Base-by-base conservation (phyloP, 2,329 filamentous ascomycete genomes). In the Phaeoacremonium minimum region DNA sequence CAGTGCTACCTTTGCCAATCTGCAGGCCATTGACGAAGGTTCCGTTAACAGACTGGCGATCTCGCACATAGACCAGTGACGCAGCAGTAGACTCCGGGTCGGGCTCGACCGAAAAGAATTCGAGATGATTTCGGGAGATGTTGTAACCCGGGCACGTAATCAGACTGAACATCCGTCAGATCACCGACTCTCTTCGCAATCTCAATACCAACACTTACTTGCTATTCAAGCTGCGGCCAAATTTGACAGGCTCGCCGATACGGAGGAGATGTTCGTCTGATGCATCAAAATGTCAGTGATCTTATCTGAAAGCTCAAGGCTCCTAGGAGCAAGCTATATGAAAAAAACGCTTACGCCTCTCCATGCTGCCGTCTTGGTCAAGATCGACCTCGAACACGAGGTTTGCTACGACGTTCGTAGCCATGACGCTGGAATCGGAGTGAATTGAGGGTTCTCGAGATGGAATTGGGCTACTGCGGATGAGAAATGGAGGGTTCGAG, bases 41-140 rank as follows among this genome's bases (percentile, higher is more conserved):
- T 3, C 75, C 75, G 36, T 71, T 72, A 13, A 57, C 58, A 5
- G 75, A 78, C 35, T 68, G 66, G 16, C 70, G 66, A 45, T 80
- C 76, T 12, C 75, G 69, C 18, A 77, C 72, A 43, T 77, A 80
- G 28, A 79, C 53, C 36, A 75, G 53, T 5, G 61, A 57, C 12
- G 47, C 50, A 15, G 46, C 39, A 8, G n/a, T n/a, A n/a, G n/a
- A n/a, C n/a, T 51, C 47, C 14, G 56, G 49, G 15, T 77, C 72
- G 41, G 76, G 75, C 8, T 67, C 50, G 28, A 79, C 56, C 2
- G 68, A 69, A 48, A 77, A 80, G 19, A 79, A 58, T 45, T 77
- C 69, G 44, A 75, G 72, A 36, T 79, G 75, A 17, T 66, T 61
- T 35, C 71, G 66, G 2, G 75, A 79, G 15, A 79, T n/a, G n/a